Evolutionary conservation across 306 rosid species (phyloP).

Genomic region (Erythrophleum fordii): DNA sequence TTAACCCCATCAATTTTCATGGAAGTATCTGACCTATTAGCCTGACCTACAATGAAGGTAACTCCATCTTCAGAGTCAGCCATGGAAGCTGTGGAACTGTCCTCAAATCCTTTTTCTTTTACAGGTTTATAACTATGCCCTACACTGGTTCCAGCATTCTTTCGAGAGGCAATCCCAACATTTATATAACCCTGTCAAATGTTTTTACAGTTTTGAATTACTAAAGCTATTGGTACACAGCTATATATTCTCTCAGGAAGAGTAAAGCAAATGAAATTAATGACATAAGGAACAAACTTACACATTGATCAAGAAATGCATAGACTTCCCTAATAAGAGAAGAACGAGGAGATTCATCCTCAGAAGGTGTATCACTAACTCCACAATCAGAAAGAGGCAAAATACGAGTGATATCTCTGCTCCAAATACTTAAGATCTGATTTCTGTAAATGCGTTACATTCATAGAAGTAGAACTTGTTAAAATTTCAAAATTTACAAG

Average conservation of each 20-base stretch:
- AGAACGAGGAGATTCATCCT: conserved; percentile 62
- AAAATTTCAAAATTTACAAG: conserved; percentile 8
- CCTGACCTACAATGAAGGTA: conserved; percentile 79
- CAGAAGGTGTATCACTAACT: conserved; percentile 55
- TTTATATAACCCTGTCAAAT: conserved; percentile 92
- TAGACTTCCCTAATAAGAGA: conserved; percentile 86
- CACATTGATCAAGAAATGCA: conserved; percentile 87
- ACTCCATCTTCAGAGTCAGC: conserved; percentile 97
- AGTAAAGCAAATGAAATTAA: conserved; percentile 32
- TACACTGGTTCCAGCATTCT: conserved; percentile 60
- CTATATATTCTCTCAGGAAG: conserved; percentile 19
- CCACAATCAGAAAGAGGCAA: conserved; percentile 95
- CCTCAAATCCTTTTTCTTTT: conserved; percentile 65
- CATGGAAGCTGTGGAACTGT: conserved; percentile 64
- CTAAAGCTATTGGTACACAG: not conserved
- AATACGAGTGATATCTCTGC: conserved; percentile 87
- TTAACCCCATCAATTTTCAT: conserved; percentile 47
- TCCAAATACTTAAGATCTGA: conserved; percentile 86
- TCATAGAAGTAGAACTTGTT: conserved; percentile 33
- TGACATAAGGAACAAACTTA: conserved; percentile 60
- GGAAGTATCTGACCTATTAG: conserved; percentile 54
- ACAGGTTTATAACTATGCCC: conserved; percentile 65
- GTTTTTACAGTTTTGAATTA: conserved; percentile 36
- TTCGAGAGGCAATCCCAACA: conserved; percentile 89
- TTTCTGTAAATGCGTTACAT: conserved; percentile 69